These are phyloP conservation scores for Phoenix dactylifera DNA, from an alignment of 176 grass and related monocot species.

Conservation along the genomic window DNA sequence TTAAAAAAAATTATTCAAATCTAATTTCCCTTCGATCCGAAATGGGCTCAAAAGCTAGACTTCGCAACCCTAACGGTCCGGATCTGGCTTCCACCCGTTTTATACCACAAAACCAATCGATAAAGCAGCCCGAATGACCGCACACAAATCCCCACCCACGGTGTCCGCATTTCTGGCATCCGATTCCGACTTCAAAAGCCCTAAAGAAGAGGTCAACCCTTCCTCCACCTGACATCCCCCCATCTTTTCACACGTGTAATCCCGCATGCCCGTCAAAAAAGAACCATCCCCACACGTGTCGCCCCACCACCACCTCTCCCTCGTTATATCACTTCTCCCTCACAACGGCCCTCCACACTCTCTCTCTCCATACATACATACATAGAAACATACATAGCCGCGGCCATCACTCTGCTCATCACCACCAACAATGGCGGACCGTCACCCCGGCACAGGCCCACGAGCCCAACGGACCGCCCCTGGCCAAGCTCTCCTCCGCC, in stretches of 20 bases:
- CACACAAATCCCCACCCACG: too few relatives aligned
- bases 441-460: slow-evolving; percentile 7
- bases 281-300: slow-evolving; percentile 14
- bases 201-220: neutral
- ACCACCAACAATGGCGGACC: slow-evolving; percentile 14
- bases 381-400: too few relatives aligned
- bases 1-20: too few relatives aligned
- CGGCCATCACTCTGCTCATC: neutral
- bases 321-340: slow-evolving; percentile 12
- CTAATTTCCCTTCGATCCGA: too few relatives aligned
- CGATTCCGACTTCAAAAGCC: neutral
- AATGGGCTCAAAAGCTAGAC: too few relatives aligned
- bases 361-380: too few relatives aligned
- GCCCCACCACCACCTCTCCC: neutral
- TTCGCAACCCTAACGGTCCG: too few relatives aligned
- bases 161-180: too few relatives aligned
- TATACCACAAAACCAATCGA: too few relatives aligned
- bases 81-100: too few relatives aligned
- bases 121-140: too few relatives aligned
- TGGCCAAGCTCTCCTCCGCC: slow-evolving; percentile 27
- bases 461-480: slow-evolving; percentile 16
- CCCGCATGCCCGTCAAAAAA: slow-evolving; percentile 4
- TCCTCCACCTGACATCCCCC: neutral
- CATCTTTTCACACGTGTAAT: slow-evolving; percentile 16
- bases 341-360: slow-evolving; percentile 2